A percentile compares a stretch with the other conserved stretches of the same genome.
Conservation (phyloP, 2,329 filamentous ascomycete species). For the Venturia nashicola region DNA sequence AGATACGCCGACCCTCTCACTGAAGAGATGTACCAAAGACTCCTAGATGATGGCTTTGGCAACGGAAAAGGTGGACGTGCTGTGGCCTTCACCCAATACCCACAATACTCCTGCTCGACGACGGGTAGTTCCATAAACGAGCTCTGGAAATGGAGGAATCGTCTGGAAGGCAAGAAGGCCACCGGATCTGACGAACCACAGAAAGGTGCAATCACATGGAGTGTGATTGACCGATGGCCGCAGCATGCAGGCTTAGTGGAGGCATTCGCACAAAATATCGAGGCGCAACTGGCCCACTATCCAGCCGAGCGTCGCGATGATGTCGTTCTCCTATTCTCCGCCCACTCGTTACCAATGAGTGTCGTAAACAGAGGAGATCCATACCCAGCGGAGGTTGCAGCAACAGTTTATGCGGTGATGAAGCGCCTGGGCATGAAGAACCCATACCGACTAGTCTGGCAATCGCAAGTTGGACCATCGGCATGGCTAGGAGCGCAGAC, state of each 20-base stretch:
- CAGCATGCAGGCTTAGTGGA: conserved; percentile 82
- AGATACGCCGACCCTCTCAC: conserved; percentile 89
- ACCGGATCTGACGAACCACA: conserved; percentile 39
- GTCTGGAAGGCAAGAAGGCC: conserved; percentile 65
- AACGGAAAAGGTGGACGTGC: conserved; percentile 81
- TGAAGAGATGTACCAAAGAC: conserved; percentile 76
- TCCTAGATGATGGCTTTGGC: conserved; percentile 84
- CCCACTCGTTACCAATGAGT: conserved; percentile 91
- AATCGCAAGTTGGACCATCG: conserved; percentile 91
- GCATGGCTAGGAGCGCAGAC: conserved; percentile 96
- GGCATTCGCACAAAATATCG: conserved; percentile 85
- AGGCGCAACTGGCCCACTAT: conserved; percentile 72
- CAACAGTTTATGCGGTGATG: conserved; percentile 96
- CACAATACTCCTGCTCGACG: conserved; percentile 95
- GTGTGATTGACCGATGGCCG: conserved; percentile 96
- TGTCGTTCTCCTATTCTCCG: conserved; percentile 84
- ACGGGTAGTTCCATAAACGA: conserved; percentile 95
- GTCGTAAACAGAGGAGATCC: conserved; percentile 95
- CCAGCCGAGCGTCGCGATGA: conserved; percentile 66
- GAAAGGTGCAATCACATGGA: conserved; percentile 77
- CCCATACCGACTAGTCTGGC: conserved; percentile 90
- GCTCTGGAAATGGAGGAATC: conserved; percentile 90
- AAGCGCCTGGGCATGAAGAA: conserved; percentile 76
- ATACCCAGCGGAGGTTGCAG: conserved; percentile 89
- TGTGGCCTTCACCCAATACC: conserved; percentile 96